Base-by-base conservation (phyloP, 2,329 filamentous ascomycete genomes). In the Fusarium temperatum region DNA sequence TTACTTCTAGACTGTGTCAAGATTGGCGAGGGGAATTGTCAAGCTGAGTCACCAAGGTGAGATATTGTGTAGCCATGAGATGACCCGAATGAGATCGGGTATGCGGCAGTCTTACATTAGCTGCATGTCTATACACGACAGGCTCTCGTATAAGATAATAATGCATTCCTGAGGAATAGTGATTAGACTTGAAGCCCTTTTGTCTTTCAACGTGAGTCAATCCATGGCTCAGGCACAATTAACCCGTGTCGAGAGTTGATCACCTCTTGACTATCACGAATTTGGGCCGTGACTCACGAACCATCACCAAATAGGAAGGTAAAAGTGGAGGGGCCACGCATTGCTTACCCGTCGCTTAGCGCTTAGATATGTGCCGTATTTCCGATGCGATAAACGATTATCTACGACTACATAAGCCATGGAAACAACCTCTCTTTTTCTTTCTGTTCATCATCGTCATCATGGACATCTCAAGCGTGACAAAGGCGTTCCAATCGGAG, bases 401-500 rank as follows among this genome's bases (percentile, higher is more conserved):
- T 24, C 26, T 15, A n/a, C 24, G 1, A 18, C 51, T 41, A 41
- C 51, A 39, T 54, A 28, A 55, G 8, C 24, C 51, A n/a, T 10
- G 0, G 12, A 14, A 0, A 26, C 13, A 30, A 12, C 26, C 14
- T 36, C 35, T 36, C 4, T 3, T 45, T 14, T 24, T 32, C 13
- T 6, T 7, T 28, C 14, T 13, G 0, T n/a, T 8, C 8, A 45
- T 12, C 17, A 48, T 10, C 58, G 14, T 2, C 42, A 36, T 8
- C 32, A 76, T 76, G 74, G 63, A 68, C 4, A 62, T 53, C 0
- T 44, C 68, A 4, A 36, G 5, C 1, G 44, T 70, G 2, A 20
- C 26, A 4, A 69, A 45, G 3, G 63, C 70, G 5, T 77, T 66
- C 36, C 50, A 53, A 6, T 75, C 74, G 3, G 22, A 77, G 15